phyloP scores from a whole-genome alignment of 331 rosid species.

The Quercus phellos region DNA sequence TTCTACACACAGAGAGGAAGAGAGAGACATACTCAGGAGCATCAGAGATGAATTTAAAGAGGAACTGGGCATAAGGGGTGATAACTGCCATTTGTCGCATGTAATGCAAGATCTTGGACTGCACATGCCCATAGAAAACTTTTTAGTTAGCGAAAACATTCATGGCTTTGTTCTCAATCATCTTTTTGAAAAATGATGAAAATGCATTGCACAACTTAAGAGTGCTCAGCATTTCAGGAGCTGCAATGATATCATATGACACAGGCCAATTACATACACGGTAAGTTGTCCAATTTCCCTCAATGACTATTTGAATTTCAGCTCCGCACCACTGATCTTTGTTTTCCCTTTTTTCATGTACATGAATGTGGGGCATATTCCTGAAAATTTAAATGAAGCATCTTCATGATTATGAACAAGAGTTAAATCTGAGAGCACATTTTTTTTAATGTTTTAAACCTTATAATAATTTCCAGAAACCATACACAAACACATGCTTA shows the following conservation, averaged over 20 bases:
- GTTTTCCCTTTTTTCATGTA: conserved; percentile 71
- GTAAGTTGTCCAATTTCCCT: conserved; percentile 97
- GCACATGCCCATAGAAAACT: conserved; percentile 40
- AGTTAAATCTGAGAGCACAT: background rate
- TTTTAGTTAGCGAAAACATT: conserved; percentile 12
- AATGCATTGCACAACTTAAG: background rate
- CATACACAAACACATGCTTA: background rate
- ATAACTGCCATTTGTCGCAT: conserved; percentile 89
- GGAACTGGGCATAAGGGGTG: conserved; percentile 85
- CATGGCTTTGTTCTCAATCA: background rate
- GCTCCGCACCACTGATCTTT: conserved; percentile 83
- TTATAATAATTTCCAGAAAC: background rate
- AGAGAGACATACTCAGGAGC: conserved; percentile 60
- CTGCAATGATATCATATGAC: conserved; percentile 7
- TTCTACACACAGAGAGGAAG: conserved; percentile 17
- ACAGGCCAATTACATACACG: conserved; percentile 49
- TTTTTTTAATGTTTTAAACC: background rate
- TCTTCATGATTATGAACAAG: conserved; percentile 18
- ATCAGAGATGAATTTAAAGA: conserved; percentile 78
- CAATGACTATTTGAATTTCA: conserved; percentile 96
- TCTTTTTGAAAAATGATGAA: background rate
- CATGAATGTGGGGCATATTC: conserved; percentile 89
- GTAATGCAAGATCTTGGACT: conserved; percentile 92
- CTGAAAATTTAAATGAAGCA: conserved; percentile 36
- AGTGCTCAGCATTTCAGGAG: background rate